Percentiles rank a stretch among this genome's conserved stretches.
Conservation (phyloP, 2,329 filamentous ascomycete species). For the Fusarium haematococcum region DNA sequence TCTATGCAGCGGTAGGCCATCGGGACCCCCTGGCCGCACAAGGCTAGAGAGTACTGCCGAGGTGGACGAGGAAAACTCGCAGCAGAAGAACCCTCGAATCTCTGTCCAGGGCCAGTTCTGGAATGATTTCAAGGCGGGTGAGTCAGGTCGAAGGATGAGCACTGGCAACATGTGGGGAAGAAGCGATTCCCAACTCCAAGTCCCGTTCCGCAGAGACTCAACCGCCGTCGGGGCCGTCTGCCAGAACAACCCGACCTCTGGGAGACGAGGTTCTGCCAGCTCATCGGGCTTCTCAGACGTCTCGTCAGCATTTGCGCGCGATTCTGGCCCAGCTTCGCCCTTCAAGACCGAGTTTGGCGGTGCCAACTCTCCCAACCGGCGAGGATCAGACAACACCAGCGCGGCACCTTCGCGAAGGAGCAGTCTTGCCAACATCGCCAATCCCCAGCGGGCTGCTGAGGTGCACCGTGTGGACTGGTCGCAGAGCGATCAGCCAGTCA, state of each 20-base stretch:
- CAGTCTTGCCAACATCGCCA: constrained; percentile 26
- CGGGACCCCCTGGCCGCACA: constrained; percentile 53
- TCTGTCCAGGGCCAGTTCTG: constrained; percentile 48
- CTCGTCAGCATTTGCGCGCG: constrained; percentile 29
- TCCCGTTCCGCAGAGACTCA: constrained; percentile 26
- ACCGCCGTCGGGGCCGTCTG: constrained; percentile 14
- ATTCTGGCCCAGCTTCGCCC: constrained; percentile 29
- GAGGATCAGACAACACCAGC: constrained; percentile 32
- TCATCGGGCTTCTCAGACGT: constrained; percentile 35
- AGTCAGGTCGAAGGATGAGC: constrained; percentile 51
- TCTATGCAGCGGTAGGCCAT: constrained; percentile 41
- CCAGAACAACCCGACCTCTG: constrained; percentile 4
- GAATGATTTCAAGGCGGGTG: constrained; percentile 15
- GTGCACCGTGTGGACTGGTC: constrained; percentile 68
- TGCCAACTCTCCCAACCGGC: constrained; percentile 22
- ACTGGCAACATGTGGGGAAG: constrained; percentile 50
- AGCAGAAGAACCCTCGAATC: constrained; percentile 40
- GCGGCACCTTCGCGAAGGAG: constrained; percentile 28
- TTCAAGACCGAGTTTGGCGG: constrained; percentile 33
- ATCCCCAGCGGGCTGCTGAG: constrained; percentile 38
- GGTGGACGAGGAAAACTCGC: constrained; percentile 40
- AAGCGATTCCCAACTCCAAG: constrained; percentile 12
- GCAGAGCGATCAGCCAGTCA: constrained; percentile 62
- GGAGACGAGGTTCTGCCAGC: constrained; percentile 29
- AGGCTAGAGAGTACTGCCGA: constrained; percentile 53